These are phyloP conservation scores for Xylaria sp. DNA, from an alignment of 2,329 filamentous ascomycete genomes.

Conservation along the genomic window DNA sequence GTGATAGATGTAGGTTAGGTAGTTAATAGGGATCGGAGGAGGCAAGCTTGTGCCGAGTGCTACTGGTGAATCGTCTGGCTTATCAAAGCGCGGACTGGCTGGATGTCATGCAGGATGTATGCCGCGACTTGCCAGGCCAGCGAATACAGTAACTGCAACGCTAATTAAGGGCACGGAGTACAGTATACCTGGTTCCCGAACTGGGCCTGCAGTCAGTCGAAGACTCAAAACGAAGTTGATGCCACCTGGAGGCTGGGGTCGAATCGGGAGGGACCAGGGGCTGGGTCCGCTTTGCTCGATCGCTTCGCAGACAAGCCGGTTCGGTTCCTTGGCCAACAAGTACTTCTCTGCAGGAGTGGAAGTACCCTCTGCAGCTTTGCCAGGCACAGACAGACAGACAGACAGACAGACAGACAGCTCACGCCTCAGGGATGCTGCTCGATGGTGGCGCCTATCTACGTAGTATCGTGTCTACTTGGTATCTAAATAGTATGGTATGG, in stretches of 20 bases:
- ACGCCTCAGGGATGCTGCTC: background rate
- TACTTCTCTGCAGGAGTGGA: background rate
- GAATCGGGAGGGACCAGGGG: constrained; percentile 33
- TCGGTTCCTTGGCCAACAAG: constrained; percentile 2
- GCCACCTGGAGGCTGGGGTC: constrained; percentile 32
- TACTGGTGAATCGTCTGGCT: constrained; percentile 33
- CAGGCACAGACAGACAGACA: no score
- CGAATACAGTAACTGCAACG: constrained; percentile 29
- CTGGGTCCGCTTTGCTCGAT: constrained; percentile 29
- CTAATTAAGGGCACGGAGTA: constrained; percentile 37
- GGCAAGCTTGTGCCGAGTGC: constrained; percentile 33
- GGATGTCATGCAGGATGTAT: constrained; percentile 40
- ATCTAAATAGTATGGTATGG: no score
- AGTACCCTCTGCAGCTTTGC: background rate
- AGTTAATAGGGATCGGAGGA: constrained; percentile 20
- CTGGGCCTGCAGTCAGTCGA: constrained; percentile 24
- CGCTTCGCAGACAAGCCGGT: background rate
- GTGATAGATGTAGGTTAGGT: constrained; percentile 21
- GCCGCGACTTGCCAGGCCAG: constrained; percentile 21
- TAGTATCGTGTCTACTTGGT: no score
- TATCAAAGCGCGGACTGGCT: constrained; percentile 31
- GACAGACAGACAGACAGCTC: no score
- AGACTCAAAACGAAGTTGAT: constrained; percentile 39
- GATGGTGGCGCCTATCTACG: background rate
- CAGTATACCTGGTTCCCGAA: constrained; percentile 12